These are phyloP conservation scores for Lipomyces starkeyi DNA, from an alignment of 805 yeast species.

Conservation along the genomic window DNA sequence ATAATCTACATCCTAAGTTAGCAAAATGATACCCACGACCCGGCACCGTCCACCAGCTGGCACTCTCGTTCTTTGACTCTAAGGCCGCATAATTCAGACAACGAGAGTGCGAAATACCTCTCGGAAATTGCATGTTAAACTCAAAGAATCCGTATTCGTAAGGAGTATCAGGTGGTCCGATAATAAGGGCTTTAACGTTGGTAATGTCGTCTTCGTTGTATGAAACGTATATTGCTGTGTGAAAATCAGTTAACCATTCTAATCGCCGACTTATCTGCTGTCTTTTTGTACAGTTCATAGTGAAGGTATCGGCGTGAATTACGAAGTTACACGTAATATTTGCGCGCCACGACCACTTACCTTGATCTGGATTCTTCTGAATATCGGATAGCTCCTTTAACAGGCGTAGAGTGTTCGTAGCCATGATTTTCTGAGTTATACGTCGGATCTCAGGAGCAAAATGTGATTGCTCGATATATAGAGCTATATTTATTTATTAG, in stretches of 20 bases:
- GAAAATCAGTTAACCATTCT: neutral
- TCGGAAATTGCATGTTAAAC: conserved; percentile 18
- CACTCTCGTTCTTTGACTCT: neutral
- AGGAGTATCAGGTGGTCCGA: conserved; percentile 25
- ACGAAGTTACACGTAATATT: neutral
- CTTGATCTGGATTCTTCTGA: conserved; percentile 23
- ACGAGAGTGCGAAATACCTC: conserved; percentile 7
- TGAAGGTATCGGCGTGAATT: neutral
- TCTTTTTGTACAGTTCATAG: neutral
- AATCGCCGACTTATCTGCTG: neutral
- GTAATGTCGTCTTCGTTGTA: conserved; percentile 25
- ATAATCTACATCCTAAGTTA: conserved; percentile 13
- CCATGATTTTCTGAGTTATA: conserved; percentile 13
- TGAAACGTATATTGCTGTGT: conserved; percentile 19
- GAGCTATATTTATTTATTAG: neutral
- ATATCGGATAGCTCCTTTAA: conserved; percentile 25
- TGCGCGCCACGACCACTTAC: conserved; percentile 1
- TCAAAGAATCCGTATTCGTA: conserved; percentile 29
- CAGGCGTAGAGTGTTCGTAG: conserved; percentile 22
- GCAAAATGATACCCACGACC: neutral
- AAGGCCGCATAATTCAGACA: neutral
- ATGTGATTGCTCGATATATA: neutral
- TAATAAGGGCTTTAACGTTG: conserved; percentile 20
- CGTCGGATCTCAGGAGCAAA: neutral
- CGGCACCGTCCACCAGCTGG: neutral